These are phyloP conservation scores for Blastobotrys chiropterorum DNA, from an alignment of 805 yeast genomes.

Conservation along the genomic window DNA sequence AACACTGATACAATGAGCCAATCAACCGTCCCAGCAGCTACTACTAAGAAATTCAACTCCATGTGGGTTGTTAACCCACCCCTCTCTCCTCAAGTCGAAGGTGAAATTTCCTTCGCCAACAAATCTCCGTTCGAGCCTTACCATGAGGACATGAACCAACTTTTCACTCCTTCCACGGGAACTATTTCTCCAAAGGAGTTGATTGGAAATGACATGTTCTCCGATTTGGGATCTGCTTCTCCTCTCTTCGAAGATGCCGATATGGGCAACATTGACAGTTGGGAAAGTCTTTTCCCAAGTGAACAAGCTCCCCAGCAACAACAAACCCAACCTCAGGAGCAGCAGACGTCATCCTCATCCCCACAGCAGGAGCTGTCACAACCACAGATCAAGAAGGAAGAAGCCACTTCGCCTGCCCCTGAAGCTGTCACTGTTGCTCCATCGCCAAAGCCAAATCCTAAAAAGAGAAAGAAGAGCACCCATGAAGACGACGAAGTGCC, in stretches of 20 bases:
- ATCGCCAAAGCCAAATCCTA: slow-evolving; percentile 9
- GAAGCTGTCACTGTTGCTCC: neutral
- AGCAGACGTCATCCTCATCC: neutral
- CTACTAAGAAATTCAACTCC: too few relatives aligned
- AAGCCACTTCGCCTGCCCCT: slow-evolving; percentile 1
- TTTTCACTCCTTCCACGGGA: slow-evolving; percentile 9
- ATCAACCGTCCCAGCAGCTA: too few relatives aligned
- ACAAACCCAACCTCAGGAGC: neutral
- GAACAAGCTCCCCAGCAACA: neutral
- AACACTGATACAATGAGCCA: neutral
- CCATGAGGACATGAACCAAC: too few relatives aligned
- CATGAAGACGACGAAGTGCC: slow-evolving; percentile 15
- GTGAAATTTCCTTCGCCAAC: too few relatives aligned
- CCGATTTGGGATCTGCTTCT: slow-evolving; percentile 25
- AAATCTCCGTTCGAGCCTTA: too few relatives aligned
- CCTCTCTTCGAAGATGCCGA: slow-evolving; percentile 30
- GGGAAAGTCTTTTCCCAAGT: slow-evolving; percentile 32
- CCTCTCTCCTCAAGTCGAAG: neutral
- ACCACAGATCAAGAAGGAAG: neutral
- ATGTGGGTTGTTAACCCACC: too few relatives aligned
- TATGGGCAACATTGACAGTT: slow-evolving; percentile 22
- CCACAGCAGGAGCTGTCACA: neutral
- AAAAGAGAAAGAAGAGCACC: slow-evolving; percentile 18
- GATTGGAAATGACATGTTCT: slow-evolving; percentile 7
- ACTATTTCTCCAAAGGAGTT: slow-evolving; percentile 22